These are phyloP conservation scores for Microcos paniculata DNA, from an alignment of 345 rosid genomes.

Conservation along the genomic window DNA sequence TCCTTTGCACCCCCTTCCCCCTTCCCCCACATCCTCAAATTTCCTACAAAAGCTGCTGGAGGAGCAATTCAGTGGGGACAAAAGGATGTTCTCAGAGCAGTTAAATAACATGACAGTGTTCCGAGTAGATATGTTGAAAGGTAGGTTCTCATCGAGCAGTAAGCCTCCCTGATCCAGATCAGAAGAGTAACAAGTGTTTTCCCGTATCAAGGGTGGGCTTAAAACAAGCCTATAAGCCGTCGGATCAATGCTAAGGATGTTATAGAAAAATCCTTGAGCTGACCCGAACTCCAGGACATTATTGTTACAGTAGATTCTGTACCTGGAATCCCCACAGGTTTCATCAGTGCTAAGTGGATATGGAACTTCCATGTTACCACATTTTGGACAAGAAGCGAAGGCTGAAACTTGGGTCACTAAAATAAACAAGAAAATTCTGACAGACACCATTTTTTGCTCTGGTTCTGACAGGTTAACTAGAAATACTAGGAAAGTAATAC, in stretches of 20 bases:
- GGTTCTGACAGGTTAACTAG: background rate
- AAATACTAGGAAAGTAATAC: background rate
- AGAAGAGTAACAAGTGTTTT: conserved; percentile 42
- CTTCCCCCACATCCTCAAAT: conserved; percentile 36
- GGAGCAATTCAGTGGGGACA: conserved; percentile 54
- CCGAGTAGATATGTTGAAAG: conserved; percentile 56
- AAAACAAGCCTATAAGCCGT: conserved; percentile 37
- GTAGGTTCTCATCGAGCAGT: conserved; percentile 40
- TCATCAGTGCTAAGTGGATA: conserved; percentile 54
- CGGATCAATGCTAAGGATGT: conserved; percentile 45
- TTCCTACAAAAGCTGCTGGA: conserved; percentile 46
- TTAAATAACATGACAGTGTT: conserved; percentile 62
- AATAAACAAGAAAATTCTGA: conserved; percentile 19
- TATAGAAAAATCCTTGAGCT: conserved; percentile 32
- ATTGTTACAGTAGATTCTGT: conserved; percentile 45
- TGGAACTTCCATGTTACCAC: conserved; percentile 51
- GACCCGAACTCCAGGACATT: conserved; percentile 41
- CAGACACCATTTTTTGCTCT: conserved; percentile 22
- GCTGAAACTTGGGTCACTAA: conserved; percentile 32
- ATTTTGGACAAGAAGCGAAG: conserved; percentile 41
- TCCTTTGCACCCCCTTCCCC: conserved; percentile 39
- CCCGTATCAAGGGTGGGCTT: conserved; percentile 37
- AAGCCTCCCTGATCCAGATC: conserved; percentile 51
- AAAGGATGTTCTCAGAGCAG: conserved; percentile 43
- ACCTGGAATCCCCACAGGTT: conserved; percentile 51